Evolutionary conservation across 768 basidiomycete genomes (phyloP).

Genomic region (Lentinus tigrinus): DNA sequence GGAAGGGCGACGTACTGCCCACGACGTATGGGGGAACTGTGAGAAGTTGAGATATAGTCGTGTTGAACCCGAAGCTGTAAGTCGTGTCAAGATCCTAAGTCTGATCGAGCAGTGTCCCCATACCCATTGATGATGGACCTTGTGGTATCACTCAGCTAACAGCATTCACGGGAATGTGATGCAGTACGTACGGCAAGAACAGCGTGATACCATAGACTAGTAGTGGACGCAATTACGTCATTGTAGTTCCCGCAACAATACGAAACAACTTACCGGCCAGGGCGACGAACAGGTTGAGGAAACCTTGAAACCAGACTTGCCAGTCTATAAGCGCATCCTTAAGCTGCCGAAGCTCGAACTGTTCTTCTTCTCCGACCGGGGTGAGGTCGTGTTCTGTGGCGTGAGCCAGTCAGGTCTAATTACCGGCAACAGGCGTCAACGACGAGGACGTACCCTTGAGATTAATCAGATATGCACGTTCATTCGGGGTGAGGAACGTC

Average conservation of each 20-base stretch:
- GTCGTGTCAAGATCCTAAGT: no score
- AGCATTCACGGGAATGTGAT: neutral
- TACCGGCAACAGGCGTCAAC: neutral
- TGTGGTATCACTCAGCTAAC: neutral
- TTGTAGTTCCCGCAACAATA: neutral
- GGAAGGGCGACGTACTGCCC: slow-evolving; percentile 40
- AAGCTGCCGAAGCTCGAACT: slow-evolving; percentile 52
- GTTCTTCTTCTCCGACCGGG: slow-evolving; percentile 58
- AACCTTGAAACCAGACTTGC: slow-evolving; percentile 61
- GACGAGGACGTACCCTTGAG: slow-evolving; percentile 46
- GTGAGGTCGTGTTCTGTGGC: slow-evolving; percentile 50
- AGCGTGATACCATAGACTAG: slow-evolving; percentile 20
- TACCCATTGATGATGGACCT: neutral
- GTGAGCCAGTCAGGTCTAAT: neutral
- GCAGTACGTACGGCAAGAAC: neutral
- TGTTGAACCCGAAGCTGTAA: slow-evolving; percentile 54
- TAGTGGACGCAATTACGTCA: neutral
- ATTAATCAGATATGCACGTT: slow-evolving; percentile 51
- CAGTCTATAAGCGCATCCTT: slow-evolving; percentile 58
- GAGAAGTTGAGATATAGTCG: slow-evolving; percentile 59
- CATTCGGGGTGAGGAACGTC: slow-evolving; percentile 57
- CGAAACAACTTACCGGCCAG: slow-evolving; percentile 48
- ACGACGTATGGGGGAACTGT: slow-evolving; percentile 65
- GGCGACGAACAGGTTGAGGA: slow-evolving; percentile 55
- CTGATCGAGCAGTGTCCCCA: neutral